phyloP scores from a whole-genome alignment of 768 basidiomycete genomes.

The Podaxis carcinomalis region DNA sequence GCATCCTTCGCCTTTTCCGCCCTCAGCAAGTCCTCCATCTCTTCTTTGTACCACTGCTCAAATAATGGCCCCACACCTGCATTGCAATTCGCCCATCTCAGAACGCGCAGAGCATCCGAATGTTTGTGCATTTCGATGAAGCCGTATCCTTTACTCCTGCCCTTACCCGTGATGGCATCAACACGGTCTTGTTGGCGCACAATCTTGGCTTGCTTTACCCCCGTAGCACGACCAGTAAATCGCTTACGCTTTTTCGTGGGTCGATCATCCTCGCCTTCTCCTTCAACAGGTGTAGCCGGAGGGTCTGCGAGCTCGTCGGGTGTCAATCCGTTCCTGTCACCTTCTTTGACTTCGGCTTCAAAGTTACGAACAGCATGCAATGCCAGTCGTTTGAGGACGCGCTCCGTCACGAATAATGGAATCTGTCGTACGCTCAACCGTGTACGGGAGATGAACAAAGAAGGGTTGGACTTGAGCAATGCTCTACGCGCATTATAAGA shows the following conservation, averaged over 20 bases:
- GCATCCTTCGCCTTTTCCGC: conserved; percentile 59
- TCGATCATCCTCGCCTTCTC: conserved; percentile 15
- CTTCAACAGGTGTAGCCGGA: conserved; percentile 14
- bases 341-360: conserved; percentile 69
- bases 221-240: conserved; percentile 22
- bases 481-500: conserved; percentile 84
- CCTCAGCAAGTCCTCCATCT: conserved; percentile 56
- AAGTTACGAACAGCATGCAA: conserved; percentile 78
- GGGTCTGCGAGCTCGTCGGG: conserved; percentile 66
- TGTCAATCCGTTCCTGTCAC: conserved; percentile 54
- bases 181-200: conserved; percentile 87
- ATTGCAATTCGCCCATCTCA: conserved; percentile 96
- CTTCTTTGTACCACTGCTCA: conserved; percentile 83
- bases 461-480: conserved; percentile 87
- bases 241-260: conserved; percentile 20
- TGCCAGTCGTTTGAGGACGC: conserved; percentile 83
- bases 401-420: conserved; percentile 86
- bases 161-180: conserved; percentile 82
- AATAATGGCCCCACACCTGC: conserved; percentile 58
- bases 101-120: conserved; percentile 83
- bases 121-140: conserved; percentile 90
- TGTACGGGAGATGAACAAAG: conserved; percentile 90
- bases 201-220: conserved; percentile 88
- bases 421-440: conserved; percentile 93
- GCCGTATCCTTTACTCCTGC: conserved; percentile 90